phyloP scores from a whole-genome alignment of 2,329 filamentous ascomycete species.

The Trichoderma sp. region DNA sequence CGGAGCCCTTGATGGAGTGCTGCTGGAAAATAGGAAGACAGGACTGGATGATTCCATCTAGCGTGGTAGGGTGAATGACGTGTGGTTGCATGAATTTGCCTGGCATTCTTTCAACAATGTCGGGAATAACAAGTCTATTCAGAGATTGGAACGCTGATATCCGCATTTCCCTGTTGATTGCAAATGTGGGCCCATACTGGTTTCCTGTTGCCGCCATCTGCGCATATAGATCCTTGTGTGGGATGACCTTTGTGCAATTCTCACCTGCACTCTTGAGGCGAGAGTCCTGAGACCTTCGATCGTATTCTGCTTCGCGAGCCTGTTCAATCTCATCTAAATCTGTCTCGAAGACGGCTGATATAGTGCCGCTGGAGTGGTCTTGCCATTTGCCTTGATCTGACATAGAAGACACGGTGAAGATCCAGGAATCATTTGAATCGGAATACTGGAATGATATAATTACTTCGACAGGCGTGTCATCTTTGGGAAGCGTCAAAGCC shows the following conservation, averaged over 20 bases:
- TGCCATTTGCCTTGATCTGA: slow-evolving; percentile 11
- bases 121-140: slow-evolving; percentile 41
- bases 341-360: background rate
- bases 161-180: background rate
- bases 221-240: background rate
- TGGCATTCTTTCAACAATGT: slow-evolving; percentile 52
- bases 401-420: background rate
- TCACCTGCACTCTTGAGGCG: background rate
- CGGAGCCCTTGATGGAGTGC: background rate
- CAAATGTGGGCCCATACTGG: background rate
- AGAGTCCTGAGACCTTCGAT: background rate
- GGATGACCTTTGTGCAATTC: background rate
- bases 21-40: slow-evolving; percentile 40
- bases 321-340: background rate
- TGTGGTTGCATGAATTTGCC: slow-evolving; percentile 50
- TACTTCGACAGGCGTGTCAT: background rate
- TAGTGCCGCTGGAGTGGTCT: background rate
- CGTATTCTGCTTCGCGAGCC: background rate
- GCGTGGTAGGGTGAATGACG: slow-evolving; percentile 54
- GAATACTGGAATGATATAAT: background rate
- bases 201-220: slow-evolving; percentile 2
- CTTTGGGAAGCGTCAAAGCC: background rate
- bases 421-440: background rate
- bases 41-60: slow-evolving; percentile 55
- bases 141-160: slow-evolving; percentile 19